A percentile compares a stretch with the other conserved stretches of the same genome.
Conservation (phyloP, 495 filamentous ascomycete species). For the Penicillium bialowiezense region DNA sequence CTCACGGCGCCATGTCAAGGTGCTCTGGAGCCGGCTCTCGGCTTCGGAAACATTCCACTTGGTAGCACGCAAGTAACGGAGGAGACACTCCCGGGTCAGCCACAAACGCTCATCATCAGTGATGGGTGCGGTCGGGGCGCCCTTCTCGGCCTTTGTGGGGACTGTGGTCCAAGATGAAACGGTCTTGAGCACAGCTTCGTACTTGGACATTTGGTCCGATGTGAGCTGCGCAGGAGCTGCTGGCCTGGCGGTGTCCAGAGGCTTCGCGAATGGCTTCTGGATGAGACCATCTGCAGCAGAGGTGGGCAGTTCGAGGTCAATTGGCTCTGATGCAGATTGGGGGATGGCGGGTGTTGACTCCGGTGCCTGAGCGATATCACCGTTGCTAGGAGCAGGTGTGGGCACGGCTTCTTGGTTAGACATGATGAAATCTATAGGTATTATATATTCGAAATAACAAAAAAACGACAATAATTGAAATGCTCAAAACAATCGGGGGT, state of each 20-base stretch:
- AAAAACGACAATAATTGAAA: neutral
- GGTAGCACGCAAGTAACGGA: slow-evolving; percentile 88
- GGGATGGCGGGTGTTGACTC: slow-evolving; percentile 9
- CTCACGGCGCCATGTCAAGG: slow-evolving; percentile 84
- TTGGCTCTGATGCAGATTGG: slow-evolving; percentile 14
- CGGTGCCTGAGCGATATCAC: slow-evolving; percentile 12
- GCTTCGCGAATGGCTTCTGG: slow-evolving; percentile 68
- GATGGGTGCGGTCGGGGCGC: slow-evolving; percentile 60
- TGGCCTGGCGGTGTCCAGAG: slow-evolving; percentile 55
- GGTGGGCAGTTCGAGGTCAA: slow-evolving; percentile 40
- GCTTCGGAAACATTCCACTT: slow-evolving; percentile 83
- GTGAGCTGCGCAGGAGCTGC: slow-evolving; percentile 54
- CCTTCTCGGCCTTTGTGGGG: slow-evolving; percentile 56
- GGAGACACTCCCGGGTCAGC: slow-evolving; percentile 85
- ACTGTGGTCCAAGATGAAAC: slow-evolving; percentile 71
- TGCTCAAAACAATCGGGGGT: neutral
- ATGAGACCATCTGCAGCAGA: slow-evolving; percentile 49
- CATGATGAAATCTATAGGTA: neutral
- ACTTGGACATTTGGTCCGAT: slow-evolving; percentile 78
- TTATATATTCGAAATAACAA: neutral
- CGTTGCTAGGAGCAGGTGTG: slow-evolving; percentile 13
- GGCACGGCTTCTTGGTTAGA: slow-evolving; percentile 1
- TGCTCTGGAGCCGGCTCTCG: slow-evolving; percentile 72
- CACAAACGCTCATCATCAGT: slow-evolving; percentile 82
- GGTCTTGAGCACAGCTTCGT: slow-evolving; percentile 65